A percentile compares a stretch with the other conserved stretches of the same genome.
Evolutionary conservation across 257 asterid species (phyloP).

Genomic region (Misopates orontium): DNA sequence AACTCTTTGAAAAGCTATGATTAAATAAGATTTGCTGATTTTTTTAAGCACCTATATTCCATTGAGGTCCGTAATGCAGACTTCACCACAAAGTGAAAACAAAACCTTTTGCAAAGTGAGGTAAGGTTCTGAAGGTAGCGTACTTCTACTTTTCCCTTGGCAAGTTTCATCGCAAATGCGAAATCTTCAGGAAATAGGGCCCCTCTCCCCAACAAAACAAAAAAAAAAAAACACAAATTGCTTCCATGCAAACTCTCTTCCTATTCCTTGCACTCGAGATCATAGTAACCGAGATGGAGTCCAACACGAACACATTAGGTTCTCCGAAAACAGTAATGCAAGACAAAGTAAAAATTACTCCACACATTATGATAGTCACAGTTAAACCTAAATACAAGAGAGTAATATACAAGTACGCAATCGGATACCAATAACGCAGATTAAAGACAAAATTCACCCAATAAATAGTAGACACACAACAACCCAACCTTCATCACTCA

Average conservation of each 20-base stretch:
- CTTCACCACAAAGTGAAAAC: too few species aligned
- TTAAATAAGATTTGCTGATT: too few species aligned
- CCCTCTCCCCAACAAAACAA: too few species aligned
- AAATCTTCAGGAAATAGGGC: too few species aligned
- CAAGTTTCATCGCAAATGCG: too few species aligned
- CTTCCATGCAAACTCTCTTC: neutral
- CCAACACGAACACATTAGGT: neutral
- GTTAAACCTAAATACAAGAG: neutral
- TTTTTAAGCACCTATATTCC: too few species aligned
- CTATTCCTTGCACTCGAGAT: neutral
- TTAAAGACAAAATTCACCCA: neutral
- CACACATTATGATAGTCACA: too few species aligned
- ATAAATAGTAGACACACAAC: conserved; percentile 8
- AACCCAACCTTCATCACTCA: conserved; percentile 29
- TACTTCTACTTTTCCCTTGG: too few species aligned
- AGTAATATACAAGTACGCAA: neutral
- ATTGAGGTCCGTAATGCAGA: too few species aligned
- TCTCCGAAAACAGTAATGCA: neutral
- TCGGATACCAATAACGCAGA: neutral
- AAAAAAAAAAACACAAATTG: neutral
- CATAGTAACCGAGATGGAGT: neutral
- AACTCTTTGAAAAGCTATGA: neutral
- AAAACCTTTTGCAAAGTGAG: too few species aligned
- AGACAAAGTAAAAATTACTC: neutral
- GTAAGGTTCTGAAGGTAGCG: too few species aligned